These are phyloP conservation scores for Tardiomyces blankii DNA, from an alignment of 1,139 yeast species.

Conservation along the genomic window DNA sequence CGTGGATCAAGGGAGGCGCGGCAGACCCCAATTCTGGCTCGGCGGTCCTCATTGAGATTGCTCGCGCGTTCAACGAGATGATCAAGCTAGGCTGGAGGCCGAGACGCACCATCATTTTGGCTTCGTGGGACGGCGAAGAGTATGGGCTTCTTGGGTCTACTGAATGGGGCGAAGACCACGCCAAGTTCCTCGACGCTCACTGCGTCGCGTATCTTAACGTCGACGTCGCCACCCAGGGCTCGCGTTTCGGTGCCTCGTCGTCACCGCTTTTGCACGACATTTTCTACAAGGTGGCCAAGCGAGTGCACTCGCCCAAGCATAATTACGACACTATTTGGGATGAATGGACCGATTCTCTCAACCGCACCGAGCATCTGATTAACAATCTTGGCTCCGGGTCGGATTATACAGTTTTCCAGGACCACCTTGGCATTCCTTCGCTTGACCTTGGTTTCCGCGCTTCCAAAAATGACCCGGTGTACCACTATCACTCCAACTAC, in stretches of 20 bases:
- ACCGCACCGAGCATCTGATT: conserved; percentile 18
- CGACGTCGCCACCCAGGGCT: conserved; percentile 51
- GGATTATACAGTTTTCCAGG: conserved; percentile 57
- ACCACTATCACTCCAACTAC: conserved; percentile 60
- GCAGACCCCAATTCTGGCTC: conserved; percentile 64
- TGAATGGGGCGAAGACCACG: conserved; percentile 53
- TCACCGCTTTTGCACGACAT: conserved; percentile 34
- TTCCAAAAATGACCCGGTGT: conserved; percentile 37
- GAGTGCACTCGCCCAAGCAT: conserved; percentile 8
- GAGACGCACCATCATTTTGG: conserved; percentile 45
- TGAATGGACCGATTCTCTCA: conserved; percentile 7
- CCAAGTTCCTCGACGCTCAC: conserved; percentile 31
- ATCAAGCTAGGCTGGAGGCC: conserved; percentile 48
- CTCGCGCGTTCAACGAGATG: conserved; percentile 43
- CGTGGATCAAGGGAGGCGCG: conserved; percentile 67
- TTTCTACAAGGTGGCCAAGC: conserved; percentile 9
- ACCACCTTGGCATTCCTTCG: conserved; percentile 57
- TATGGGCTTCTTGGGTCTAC: conserved; percentile 59
- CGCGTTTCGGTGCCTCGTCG: conserved; percentile 32
- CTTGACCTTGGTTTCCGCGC: conserved; percentile 43
- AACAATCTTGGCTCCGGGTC: conserved; percentile 51
- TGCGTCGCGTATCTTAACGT: conserved; percentile 51
- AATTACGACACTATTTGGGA: conserved; percentile 14
- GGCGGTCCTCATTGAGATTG: conserved; percentile 46
- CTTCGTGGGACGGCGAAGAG: conserved; percentile 68